Evolutionary conservation across 2,329 filamentous ascomycete genomes (phyloP).

Genomic region (Sclerotinia sclerotiorum): DNA sequence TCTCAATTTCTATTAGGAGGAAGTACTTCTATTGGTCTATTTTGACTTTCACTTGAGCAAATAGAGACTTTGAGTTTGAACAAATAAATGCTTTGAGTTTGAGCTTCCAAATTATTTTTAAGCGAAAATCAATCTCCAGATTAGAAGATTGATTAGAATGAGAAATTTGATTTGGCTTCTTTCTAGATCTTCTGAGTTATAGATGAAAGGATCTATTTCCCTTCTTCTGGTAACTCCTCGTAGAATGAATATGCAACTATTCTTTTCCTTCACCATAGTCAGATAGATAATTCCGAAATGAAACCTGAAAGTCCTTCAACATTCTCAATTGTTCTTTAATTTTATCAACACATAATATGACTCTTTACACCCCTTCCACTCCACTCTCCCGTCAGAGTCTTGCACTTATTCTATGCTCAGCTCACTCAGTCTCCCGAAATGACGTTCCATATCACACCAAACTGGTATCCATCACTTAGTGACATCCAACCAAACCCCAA

Average conservation of each 20-base stretch:
- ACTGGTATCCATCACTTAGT: not conserved
- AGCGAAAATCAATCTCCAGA: not conserved
- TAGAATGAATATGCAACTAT: not conserved
- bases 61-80: not conserved
- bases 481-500: not conserved
- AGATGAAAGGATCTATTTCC: not conserved
- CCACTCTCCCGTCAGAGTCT: not conserved
- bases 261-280: not conserved
- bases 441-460: not conserved
- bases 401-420: not conserved
- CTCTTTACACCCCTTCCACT: not conserved
- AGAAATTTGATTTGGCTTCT: not conserved
- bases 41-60: not conserved
- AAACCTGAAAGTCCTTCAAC: not conserved
- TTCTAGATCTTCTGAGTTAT: not conserved
- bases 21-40: not conserved
- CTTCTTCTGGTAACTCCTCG: not conserved
- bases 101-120: not conserved
- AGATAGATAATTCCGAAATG: not conserved
- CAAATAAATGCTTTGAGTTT: not conserved
- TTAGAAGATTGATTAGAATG: not conserved
- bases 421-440: not conserved
- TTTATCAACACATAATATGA: not conserved
- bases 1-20: not conserved
- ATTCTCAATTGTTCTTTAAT: not conserved